phyloP scores from a whole-genome alignment of 2,329 filamentous ascomycete species.

The Fusarium austroafricanum region DNA sequence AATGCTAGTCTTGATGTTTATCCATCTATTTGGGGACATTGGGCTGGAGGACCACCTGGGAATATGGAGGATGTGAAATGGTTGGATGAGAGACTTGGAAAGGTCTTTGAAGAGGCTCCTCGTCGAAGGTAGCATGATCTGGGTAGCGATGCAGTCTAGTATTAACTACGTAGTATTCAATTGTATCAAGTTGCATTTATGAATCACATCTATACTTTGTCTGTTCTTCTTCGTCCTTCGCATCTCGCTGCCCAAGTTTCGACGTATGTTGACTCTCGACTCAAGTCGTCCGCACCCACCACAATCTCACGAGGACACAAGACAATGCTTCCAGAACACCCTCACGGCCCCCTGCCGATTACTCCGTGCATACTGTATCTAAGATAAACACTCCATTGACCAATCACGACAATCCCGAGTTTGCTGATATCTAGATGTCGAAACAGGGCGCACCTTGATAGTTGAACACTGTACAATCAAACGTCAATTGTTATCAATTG shows the following conservation, averaged over 20 bases:
- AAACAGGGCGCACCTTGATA: conserved; percentile 12
- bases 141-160: too few species aligned
- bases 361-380: background rate
- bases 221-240: too few species aligned
- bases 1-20: conserved; percentile 52
- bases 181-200: too few species aligned
- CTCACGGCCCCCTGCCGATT: too few species aligned
- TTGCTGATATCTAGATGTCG: background rate
- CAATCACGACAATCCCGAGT: conserved; percentile 1
- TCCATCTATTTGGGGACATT: conserved; percentile 59
- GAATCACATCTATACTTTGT: too few species aligned
- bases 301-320: background rate
- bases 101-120: conserved; percentile 29
- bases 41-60: conserved; percentile 77
- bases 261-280: too few species aligned
- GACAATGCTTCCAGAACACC: background rate
- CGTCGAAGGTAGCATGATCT: background rate
- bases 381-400: conserved; percentile 11
- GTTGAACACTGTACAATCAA: background rate
- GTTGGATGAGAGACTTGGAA: conserved; percentile 66
- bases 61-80: conserved; percentile 77
- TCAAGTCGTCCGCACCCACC: too few species aligned
- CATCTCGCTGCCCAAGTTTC: too few species aligned
- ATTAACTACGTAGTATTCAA: too few species aligned
- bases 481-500: background rate